These are phyloP conservation scores for Linum trigynum DNA, from an alignment of 345 rosid species.

Conservation along the genomic window DNA sequence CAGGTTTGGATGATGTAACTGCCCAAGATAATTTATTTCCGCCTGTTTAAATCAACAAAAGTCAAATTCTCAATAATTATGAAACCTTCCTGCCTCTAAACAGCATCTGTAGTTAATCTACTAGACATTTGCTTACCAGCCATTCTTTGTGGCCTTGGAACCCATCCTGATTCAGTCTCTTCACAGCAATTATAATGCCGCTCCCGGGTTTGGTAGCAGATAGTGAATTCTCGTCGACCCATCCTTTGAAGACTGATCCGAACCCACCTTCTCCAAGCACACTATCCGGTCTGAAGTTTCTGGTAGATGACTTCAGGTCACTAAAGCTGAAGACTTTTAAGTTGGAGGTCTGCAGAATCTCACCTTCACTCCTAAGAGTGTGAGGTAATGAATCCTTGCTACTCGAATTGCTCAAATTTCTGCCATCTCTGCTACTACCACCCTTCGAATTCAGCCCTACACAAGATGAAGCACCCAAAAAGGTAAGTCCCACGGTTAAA, in stretches of 20 bases:
- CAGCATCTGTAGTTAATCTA: neutral
- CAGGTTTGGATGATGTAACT: slow-evolving; percentile 24
- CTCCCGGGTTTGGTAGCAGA: slow-evolving; percentile 5
- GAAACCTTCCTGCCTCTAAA: neutral
- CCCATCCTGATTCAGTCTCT: slow-evolving; percentile 8
- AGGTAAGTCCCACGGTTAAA: no score
- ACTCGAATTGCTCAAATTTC: slow-evolving; percentile 18
- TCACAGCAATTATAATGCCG: slow-evolving; percentile 5
- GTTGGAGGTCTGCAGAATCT: slow-evolving; percentile 20
- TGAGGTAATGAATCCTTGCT: slow-evolving; percentile 16
- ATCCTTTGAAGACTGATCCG: slow-evolving; percentile 10
- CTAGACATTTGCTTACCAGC: slow-evolving; percentile 14
- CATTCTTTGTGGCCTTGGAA: slow-evolving; percentile 18
- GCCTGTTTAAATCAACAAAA: slow-evolving; percentile 20
- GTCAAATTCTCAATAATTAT: no score
- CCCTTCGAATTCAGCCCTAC: slow-evolving; percentile 56
- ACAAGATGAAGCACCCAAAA: neutral
- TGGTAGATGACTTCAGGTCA: slow-evolving; percentile 3
- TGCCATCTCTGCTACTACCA: slow-evolving; percentile 41
- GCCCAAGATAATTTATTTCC: slow-evolving; percentile 32
- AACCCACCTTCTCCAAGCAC: slow-evolving; percentile 11
- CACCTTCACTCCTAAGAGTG: slow-evolving; percentile 24
- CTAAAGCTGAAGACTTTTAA: slow-evolving; percentile 9
- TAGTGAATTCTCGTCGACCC: slow-evolving; percentile 8
- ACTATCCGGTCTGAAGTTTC: slow-evolving; percentile 8